Conservation (phyloP, 2,329 filamentous ascomycete species). For the Torrubiella hemipterigena region DNA sequence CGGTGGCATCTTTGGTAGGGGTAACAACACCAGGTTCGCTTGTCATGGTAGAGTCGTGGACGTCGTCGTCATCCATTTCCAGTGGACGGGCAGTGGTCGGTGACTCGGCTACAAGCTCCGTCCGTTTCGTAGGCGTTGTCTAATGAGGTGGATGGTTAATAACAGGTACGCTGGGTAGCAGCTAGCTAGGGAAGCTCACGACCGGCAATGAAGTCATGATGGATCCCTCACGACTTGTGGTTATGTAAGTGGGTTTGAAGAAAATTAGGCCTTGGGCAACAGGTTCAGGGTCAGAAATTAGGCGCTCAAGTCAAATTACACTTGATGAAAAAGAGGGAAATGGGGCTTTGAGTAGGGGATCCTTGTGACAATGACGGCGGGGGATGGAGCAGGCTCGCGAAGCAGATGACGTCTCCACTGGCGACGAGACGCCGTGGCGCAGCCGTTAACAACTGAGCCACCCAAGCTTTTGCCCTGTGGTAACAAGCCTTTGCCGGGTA, state of each 20-base stretch:
- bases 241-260: too few relatives aligned
- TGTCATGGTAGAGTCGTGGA: constrained; percentile 28
- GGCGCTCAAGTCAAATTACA: too few relatives aligned
- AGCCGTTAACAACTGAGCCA: too few relatives aligned
- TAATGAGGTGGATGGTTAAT: constrained; percentile 13
- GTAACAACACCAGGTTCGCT: constrained; percentile 6
- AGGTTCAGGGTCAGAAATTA: constrained; percentile 3
- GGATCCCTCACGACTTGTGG: too few relatives aligned
- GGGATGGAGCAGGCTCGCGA: constrained; percentile 18
- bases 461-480: too few relatives aligned
- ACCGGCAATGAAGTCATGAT: too few relatives aligned
- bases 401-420: constrained; percentile 26
- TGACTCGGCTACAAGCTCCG: constrained; percentile 42
- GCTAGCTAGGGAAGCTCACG: too few relatives aligned
- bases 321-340: too few relatives aligned
- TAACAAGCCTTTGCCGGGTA: too few relatives aligned
- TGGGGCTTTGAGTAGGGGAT: too few relatives aligned
- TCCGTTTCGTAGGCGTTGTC: constrained; percentile 26
- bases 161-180: too few relatives aligned
- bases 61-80: constrained; percentile 59
- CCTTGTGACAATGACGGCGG: constrained; percentile 16
- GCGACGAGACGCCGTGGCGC: constrained; percentile 6
- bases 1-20: constrained; percentile 15
- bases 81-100: constrained; percentile 53
- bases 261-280: too few relatives aligned